Evolutionary conservation across 139 green algal genomes (phyloP).

Genomic region (Picochlorum sp.): DNA sequence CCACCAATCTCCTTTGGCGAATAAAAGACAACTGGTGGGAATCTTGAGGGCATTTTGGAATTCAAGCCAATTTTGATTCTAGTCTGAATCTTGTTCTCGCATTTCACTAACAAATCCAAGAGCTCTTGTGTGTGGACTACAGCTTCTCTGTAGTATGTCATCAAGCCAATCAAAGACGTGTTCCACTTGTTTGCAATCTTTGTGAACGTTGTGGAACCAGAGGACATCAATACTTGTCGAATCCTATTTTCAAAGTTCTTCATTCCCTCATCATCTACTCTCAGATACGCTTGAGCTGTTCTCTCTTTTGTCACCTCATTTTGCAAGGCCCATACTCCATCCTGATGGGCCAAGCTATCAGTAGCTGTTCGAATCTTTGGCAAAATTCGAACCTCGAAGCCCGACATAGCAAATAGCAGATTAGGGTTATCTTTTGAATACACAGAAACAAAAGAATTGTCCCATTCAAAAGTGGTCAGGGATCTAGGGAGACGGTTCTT

Average conservation of each 20-base stretch:
- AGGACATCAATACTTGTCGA: constrained; percentile 96
- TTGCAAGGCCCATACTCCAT: constrained; percentile 97
- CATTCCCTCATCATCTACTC: constrained; percentile 95
- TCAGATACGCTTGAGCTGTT: constrained; percentile 73
- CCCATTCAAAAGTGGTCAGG: constrained; percentile 97
- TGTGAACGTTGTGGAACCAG: constrained; percentile 95
- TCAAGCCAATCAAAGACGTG: constrained; percentile 95
- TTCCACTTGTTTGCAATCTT: constrained; percentile 99
- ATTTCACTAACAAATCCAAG: constrained; percentile 99
- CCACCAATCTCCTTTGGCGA: constrained; percentile 97
- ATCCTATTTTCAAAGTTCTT: constrained; percentile 96
- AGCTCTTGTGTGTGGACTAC: constrained; percentile 97
- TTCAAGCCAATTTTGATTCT: constrained; percentile 97
- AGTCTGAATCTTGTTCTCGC: constrained; percentile 99
- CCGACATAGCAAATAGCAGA: constrained; percentile 95
- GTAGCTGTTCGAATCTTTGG: constrained; percentile 85
- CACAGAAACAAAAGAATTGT: constrained; percentile 90
- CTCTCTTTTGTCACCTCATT: constrained; percentile 96
- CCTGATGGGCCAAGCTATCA: constrained; percentile 86
- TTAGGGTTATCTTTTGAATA: constrained; percentile 99
- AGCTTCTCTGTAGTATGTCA: constrained; percentile 94
- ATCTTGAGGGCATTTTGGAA: constrained; percentile 95
- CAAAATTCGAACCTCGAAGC: constrained; percentile 97
- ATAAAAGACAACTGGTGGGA: constrained; percentile 98
- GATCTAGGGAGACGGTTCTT: constrained; percentile 78